These are phyloP conservation scores for Guyanaporus albipodus DNA, from an alignment of 768 basidiomycete species.

Conservation along the genomic window DNA sequence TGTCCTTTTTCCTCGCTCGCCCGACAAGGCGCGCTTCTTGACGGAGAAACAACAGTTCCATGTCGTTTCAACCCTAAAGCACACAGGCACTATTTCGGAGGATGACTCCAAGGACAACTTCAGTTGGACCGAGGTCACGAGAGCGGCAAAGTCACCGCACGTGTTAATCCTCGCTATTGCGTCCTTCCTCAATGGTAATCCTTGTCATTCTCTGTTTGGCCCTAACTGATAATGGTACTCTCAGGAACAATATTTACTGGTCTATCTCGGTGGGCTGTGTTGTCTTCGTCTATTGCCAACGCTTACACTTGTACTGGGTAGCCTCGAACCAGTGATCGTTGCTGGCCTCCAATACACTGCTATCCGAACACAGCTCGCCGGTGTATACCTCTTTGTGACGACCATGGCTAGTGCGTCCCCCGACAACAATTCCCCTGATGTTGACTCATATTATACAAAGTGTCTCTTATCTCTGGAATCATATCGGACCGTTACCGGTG, in stretches of 20 bases:
- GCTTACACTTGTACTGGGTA: conserved; percentile 32
- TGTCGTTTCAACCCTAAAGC: conserved; percentile 29
- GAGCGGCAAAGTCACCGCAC: conserved; percentile 49
- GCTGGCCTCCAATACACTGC: conserved; percentile 54
- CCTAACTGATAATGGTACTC: not conserved
- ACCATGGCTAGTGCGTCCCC: conserved; percentile 37
- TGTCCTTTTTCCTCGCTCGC: conserved; percentile 45
- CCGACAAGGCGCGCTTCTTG: conserved; percentile 48
- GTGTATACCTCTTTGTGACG: conserved; percentile 35
- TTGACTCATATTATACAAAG: conserved; percentile 17
- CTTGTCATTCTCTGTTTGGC: not conserved
- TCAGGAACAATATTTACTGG: conserved; percentile 19
- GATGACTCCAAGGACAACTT: conserved; percentile 44
- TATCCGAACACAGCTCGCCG: conserved; percentile 55
- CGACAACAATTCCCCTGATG: not conserved
- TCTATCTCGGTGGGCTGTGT: conserved; percentile 22
- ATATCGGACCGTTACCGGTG: conserved; percentile 51
- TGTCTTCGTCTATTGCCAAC: conserved; percentile 22
- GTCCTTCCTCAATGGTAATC: conserved; percentile 50
- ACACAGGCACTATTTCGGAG: conserved; percentile 32
- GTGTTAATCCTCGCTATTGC: conserved; percentile 47
- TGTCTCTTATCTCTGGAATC: conserved; percentile 39
- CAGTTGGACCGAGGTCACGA: conserved; percentile 53
- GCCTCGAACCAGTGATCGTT: conserved; percentile 69
- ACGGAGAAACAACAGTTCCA: conserved; percentile 47